These are phyloP conservation scores for Cyclanthera cordifolia DNA, from an alignment of 306 rosid genomes.

Conservation along the genomic window DNA sequence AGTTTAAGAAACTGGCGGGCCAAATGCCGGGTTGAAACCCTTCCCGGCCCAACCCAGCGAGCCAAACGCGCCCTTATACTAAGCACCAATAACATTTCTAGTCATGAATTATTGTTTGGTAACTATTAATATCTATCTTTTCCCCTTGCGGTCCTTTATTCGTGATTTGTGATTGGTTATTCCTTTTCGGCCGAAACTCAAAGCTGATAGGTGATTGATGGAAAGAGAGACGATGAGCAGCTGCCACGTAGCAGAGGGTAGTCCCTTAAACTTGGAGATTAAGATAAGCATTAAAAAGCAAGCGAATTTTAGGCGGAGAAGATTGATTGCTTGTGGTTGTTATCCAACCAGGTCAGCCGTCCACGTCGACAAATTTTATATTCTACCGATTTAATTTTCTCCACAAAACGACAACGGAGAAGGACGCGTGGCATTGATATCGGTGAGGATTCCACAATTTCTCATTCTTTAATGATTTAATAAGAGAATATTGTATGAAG, in stretches of 20 bases:
- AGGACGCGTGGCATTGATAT: slow-evolving; percentile 7
- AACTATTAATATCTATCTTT: no score
- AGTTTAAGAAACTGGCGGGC: no score
- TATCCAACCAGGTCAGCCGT: slow-evolving; percentile 25
- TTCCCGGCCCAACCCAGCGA: no score
- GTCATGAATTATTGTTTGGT: no score
- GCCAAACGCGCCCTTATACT: no score
- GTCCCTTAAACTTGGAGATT: slow-evolving; percentile 26
- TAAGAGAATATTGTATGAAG: not conserved
- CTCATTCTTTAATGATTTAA: not conserved
- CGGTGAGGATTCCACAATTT: not conserved
- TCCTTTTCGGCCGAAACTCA: not conserved
- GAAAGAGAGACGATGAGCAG: slow-evolving; percentile 10
- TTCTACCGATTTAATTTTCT: not conserved
- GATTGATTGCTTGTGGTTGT: slow-evolving; percentile 24
- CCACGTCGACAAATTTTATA: slow-evolving; percentile 5
- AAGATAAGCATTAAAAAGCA: slow-evolving; percentile 27
- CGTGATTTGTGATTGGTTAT: not conserved
- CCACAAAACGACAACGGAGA: not conserved
- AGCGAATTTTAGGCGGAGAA: slow-evolving; percentile 1
- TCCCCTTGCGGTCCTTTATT: no score
- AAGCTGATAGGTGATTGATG: not conserved
- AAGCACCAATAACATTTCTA: no score
- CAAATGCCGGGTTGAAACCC: no score
- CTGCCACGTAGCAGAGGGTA: slow-evolving; percentile 5